Conservation (phyloP, 352 stramenopile species). For the Pythium grandisporangium region DNA sequence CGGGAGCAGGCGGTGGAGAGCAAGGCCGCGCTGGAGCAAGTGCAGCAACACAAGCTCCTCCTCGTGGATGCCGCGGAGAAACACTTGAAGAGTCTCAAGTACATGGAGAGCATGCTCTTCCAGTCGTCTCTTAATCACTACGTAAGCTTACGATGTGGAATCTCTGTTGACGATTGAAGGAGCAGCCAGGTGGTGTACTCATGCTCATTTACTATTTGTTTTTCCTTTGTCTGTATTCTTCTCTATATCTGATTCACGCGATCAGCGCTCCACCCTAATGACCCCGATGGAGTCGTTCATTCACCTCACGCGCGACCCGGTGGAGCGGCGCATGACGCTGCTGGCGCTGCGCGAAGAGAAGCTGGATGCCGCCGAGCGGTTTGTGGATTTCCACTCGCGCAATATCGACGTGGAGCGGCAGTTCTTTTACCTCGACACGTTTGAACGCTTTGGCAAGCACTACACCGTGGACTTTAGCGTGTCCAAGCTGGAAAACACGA, state of each 20-base stretch:
- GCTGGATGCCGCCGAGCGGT: slow-evolving; percentile 25
- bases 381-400: slow-evolving; percentile 33
- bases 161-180: no score
- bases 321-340: slow-evolving; percentile 25
- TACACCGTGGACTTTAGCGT: slow-evolving; percentile 65
- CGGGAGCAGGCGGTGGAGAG: slow-evolving; percentile 13
- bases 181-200: no score
- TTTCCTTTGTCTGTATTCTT: neutral
- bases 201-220: no score
- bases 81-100: slow-evolving; percentile 32
- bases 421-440: slow-evolving; percentile 61
- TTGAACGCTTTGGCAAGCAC: slow-evolving; percentile 58
- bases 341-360: slow-evolving; percentile 41
- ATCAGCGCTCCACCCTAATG: slow-evolving; percentile 57
- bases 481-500: slow-evolving; percentile 31
- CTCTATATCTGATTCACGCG: no score
- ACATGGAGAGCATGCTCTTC: slow-evolving; percentile 25
- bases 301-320: slow-evolving; percentile 27
- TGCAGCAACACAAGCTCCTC: slow-evolving; percentile 16
- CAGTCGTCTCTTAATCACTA: slow-evolving; percentile 46
- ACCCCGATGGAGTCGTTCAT: slow-evolving; percentile 63
- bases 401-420: slow-evolving; percentile 40
- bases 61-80: slow-evolving; percentile 21
- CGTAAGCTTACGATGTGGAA: slow-evolving; percentile 16
- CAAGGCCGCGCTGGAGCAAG: slow-evolving; percentile 16